phyloP scores from a whole-genome alignment of 2,329 filamentous ascomycete genomes.

The Aspergillus thermomutatus region DNA sequence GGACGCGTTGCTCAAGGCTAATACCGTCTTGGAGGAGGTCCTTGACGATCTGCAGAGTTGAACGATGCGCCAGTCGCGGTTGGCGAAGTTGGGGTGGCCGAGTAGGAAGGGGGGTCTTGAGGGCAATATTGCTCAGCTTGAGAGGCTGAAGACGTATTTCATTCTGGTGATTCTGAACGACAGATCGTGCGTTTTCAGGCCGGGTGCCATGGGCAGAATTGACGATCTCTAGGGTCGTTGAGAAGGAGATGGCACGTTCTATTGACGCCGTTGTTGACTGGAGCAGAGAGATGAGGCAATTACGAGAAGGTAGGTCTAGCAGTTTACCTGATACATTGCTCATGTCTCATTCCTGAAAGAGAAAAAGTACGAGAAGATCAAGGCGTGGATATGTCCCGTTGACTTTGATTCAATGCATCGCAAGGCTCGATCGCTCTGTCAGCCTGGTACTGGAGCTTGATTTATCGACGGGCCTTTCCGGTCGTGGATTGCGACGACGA shows the following conservation, averaged over 20 bases:
- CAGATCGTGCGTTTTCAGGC: not conserved
- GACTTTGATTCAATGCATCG: not conserved
- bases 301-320: not conserved
- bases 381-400: not conserved
- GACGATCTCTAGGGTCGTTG: not conserved
- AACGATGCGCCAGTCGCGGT: not conserved
- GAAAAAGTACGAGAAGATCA: not conserved
- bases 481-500: not conserved
- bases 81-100: not conserved
- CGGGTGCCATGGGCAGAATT: not conserved
- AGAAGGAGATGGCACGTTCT: not conserved
- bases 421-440: not conserved
- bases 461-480: not conserved
- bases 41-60: constrained; percentile 16
- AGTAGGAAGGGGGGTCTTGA: not conserved
- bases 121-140: not conserved
- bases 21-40: not conserved
- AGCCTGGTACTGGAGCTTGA: not conserved
- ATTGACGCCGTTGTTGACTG: not conserved
- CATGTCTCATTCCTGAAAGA: not conserved
- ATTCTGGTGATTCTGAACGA: not conserved
- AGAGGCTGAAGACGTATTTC: not conserved
- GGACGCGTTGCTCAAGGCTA: not conserved
- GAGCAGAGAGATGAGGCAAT: not conserved
- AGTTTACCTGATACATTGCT: too few species aligned